Evolutionary conservation across 2,329 filamentous ascomycete species (phyloP).

Genomic region (Trichophaea hybrida): DNA sequence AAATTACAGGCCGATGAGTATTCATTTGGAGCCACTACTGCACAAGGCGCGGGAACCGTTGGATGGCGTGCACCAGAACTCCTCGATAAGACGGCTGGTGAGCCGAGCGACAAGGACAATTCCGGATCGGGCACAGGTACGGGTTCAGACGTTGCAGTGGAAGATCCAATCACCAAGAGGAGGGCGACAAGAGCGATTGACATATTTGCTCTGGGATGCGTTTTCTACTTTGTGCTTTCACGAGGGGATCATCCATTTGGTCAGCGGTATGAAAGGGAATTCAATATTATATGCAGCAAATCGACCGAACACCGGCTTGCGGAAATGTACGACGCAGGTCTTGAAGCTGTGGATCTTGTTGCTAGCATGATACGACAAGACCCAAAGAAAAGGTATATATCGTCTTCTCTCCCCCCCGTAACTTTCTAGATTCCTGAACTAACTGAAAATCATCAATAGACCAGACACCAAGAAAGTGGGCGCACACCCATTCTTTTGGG

Average conservation of each 20-base stretch:
- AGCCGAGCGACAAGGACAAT: conserved; percentile 35
- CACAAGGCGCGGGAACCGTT: conserved; percentile 80
- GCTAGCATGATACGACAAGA: conserved; percentile 59
- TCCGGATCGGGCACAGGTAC: conserved; percentile 29
- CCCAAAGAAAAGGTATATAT: conserved; percentile 42
- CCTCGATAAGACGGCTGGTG: conserved; percentile 45
- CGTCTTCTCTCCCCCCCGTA: background rate
- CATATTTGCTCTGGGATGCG: conserved; percentile 89
- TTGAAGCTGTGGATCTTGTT: conserved; percentile 78
- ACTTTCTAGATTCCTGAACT: conserved; percentile 12
- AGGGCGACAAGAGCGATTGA: conserved; percentile 92
- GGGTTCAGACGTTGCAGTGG: conserved; percentile 38
- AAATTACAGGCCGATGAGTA: conserved; percentile 90
- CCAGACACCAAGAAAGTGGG: conserved; percentile 68
- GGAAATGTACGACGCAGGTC: conserved; percentile 71
- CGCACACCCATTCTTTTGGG: conserved; percentile 95
- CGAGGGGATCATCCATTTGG: conserved; percentile 86
- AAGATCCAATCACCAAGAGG: conserved; percentile 44
- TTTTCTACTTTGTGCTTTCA: conserved; percentile 98
- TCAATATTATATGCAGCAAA: conserved; percentile 87
- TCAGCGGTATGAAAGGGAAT: conserved; percentile 86
- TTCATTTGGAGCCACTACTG: conserved; percentile 86
- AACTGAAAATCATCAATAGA: conserved; percentile 23
- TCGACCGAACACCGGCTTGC: conserved; percentile 59
- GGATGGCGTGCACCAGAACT: conserved; percentile 95